A percentile compares a stretch with the other conserved stretches of the same genome.
phyloP scores from a whole-genome alignment of 2,329 filamentous ascomycete species.

The Coniochaeta pulveracea region DNA sequence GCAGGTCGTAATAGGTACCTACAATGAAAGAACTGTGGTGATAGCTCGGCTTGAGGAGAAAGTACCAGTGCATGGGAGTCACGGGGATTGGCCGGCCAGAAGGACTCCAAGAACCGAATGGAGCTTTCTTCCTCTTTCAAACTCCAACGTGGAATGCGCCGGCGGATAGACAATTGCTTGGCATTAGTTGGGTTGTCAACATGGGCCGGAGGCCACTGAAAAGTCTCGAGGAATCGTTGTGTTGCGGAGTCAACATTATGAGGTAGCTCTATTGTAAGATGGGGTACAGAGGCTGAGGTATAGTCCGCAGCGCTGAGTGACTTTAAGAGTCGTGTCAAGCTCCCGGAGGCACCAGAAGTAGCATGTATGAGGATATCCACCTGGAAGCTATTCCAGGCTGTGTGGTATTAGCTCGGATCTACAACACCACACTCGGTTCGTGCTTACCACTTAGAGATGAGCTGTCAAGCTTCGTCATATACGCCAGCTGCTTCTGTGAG shows the following conservation, averaged over 20 bases:
- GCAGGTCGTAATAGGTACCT: conserved; percentile 15
- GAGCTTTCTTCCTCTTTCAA: conserved; percentile 60
- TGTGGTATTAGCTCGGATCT: too few relatives aligned
- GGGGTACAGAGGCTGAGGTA: conserved; percentile 54
- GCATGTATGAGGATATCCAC: conserved; percentile 82
- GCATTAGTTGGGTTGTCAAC: conserved; percentile 25
- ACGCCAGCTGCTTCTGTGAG: conserved; percentile 53
- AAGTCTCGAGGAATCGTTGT: conserved; percentile 47
- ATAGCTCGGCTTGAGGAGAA: conserved; percentile 69
- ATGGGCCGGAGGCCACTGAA: conserved; percentile 53
- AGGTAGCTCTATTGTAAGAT: conserved; percentile 78
- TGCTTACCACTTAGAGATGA: conserved; percentile 51
- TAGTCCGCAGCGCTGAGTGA: conserved; percentile 72
- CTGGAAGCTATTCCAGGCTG: conserved; percentile 66
- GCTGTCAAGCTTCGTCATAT: conserved; percentile 70
- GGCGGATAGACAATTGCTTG: conserved; percentile 58
- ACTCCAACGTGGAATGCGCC: conserved; percentile 52
- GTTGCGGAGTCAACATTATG: conserved; percentile 54
- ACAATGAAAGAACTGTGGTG: conserved; percentile 74
- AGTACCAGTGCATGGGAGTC: conserved; percentile 73
- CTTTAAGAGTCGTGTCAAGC: conserved; percentile 62
- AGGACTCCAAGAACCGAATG: conserved; percentile 70
- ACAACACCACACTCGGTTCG: too few relatives aligned
- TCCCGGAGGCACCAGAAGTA: conserved; percentile 57
- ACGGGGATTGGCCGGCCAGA: conserved; percentile 59